Conservation (phyloP, 805 yeast species). For the Wickerhamiella galacta region DNA sequence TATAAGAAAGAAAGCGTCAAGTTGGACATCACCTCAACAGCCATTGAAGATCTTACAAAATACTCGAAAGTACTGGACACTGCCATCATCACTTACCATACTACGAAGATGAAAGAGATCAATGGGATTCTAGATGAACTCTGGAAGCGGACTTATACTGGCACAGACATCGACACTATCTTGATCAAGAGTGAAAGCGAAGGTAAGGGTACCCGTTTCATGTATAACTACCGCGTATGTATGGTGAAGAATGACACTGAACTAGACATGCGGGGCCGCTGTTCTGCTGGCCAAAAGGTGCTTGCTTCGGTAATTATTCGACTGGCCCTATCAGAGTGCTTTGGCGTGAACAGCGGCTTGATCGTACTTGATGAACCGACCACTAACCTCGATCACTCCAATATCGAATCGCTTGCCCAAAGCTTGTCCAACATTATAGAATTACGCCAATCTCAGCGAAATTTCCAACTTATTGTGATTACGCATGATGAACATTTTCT, state of each 20-base stretch:
- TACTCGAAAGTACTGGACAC: constrained; percentile 76
- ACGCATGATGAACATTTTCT: constrained; percentile 93
- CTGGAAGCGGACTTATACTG: constrained; percentile 89
- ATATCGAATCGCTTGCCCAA: constrained; percentile 72
- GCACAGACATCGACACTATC: constrained; percentile 88
- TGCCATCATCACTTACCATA: constrained; percentile 87
- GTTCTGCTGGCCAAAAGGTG: constrained; percentile 96
- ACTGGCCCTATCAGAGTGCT: constrained; percentile 84
- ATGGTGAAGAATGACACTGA: constrained; percentile 88
- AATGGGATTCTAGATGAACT: constrained; percentile 75
- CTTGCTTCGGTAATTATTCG: constrained; percentile 83
- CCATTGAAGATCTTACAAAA: constrained; percentile 64
- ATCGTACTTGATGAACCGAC: constrained; percentile 97
- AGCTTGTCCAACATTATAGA: constrained; percentile 63
- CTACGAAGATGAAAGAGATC: constrained; percentile 81
- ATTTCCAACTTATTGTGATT: constrained; percentile 86
- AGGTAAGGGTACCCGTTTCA: constrained; percentile 32
- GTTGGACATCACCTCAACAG: constrained; percentile 56
- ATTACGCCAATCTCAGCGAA: constrained; percentile 56
- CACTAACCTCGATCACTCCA: constrained; percentile 80
- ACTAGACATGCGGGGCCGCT: constrained; percentile 93
- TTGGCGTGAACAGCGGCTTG: constrained; percentile 88
- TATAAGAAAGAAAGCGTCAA: constrained; percentile 60
- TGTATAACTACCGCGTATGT: constrained; percentile 84
- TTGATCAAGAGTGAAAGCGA: constrained; percentile 68